Percentiles rank a stretch among this genome's conserved stretches.
These are phyloP conservation scores for Oryza meridionalis DNA, from an alignment of 176 grass and related monocot genomes.

Conservation along the genomic window DNA sequence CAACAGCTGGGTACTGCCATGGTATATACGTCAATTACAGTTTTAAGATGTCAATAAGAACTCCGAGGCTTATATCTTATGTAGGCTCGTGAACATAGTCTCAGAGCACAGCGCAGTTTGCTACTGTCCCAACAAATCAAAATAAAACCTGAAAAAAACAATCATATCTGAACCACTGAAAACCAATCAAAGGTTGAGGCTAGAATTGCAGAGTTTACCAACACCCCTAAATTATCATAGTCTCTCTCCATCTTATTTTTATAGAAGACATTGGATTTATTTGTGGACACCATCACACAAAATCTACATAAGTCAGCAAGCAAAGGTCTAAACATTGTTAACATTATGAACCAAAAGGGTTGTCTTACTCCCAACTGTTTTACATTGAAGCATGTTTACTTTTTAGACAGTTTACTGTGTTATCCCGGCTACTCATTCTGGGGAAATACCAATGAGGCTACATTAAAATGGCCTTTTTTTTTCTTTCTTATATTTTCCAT, in stretches of 20 bases:
- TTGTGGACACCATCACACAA: not conserved
- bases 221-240: not conserved
- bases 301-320: not conserved
- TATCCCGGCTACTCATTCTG: not conserved
- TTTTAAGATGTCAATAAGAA: slow-evolving; percentile 19
- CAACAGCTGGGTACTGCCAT: not conserved
- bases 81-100: not conserved
- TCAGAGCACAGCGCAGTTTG: slow-evolving; percentile 5
- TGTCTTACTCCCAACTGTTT: not conserved
- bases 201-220: not conserved
- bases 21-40: not conserved
- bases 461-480: slow-evolving; percentile 2
- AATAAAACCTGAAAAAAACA: not conserved
- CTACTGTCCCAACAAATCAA: slow-evolving; percentile 10
- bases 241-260: slow-evolving; percentile 5
- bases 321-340: not conserved
- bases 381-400: not conserved
- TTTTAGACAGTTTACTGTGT: not conserved
- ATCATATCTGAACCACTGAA: slow-evolving; percentile 13
- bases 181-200: slow-evolving; percentile 1
- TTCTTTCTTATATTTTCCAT: slow-evolving; percentile 4
- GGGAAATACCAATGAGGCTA: not conserved
- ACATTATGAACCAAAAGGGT: not conserved
- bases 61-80: slow-evolving; percentile 8
- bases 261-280: slow-evolving; percentile 1